phyloP scores from a whole-genome alignment of 805 yeast genomes.

The Blastobotrys parvus region DNA sequence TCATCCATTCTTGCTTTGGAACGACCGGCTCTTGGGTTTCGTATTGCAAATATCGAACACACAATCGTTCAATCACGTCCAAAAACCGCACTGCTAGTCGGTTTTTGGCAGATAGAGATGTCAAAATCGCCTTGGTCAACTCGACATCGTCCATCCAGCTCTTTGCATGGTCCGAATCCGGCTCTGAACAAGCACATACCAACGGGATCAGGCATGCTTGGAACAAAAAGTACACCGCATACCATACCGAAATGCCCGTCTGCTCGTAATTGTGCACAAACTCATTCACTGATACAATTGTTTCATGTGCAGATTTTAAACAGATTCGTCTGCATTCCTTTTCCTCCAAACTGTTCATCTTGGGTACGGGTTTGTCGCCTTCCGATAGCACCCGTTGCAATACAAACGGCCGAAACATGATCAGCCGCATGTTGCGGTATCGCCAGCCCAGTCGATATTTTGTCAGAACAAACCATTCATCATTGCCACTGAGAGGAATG shows the following conservation, averaged over 20 bases:
- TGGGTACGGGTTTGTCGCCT: constrained; percentile 12
- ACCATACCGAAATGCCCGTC: constrained; percentile 51
- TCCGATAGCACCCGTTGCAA: constrained; percentile 40
- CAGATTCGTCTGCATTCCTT: constrained; percentile 44
- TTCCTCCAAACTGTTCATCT: constrained; percentile 28
- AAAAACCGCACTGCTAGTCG: constrained; percentile 39
- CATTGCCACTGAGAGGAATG: constrained; percentile 18
- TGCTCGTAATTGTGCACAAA: constrained; percentile 23
- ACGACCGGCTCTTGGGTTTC: constrained; percentile 10
- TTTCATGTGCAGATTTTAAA: constrained; percentile 42
- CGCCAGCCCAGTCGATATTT: constrained; percentile 51
- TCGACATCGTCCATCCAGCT: constrained; percentile 40
- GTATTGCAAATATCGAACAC: constrained; percentile 13
- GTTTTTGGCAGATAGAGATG: constrained; percentile 34
- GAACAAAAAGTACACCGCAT: constrained; percentile 53
- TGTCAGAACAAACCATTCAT: constrained; percentile 45
- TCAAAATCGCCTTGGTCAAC: constrained; percentile 34
- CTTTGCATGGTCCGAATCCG: constrained; percentile 35
- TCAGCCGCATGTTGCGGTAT: constrained; percentile 46
- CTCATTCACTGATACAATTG: constrained; percentile 39
- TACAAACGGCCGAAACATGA: constrained; percentile 48
- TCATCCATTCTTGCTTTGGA: constrained; percentile 27
- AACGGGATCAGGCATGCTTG: constrained; percentile 56
- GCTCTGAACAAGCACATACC: constrained; percentile 45
- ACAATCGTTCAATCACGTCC: constrained; percentile 38